A percentile compares a stretch with the other conserved stretches of the same genome.
Evolutionary conservation across 176 grass and related monocot species (phyloP).

Genomic region (Bothriochloa decipiens): DNA sequence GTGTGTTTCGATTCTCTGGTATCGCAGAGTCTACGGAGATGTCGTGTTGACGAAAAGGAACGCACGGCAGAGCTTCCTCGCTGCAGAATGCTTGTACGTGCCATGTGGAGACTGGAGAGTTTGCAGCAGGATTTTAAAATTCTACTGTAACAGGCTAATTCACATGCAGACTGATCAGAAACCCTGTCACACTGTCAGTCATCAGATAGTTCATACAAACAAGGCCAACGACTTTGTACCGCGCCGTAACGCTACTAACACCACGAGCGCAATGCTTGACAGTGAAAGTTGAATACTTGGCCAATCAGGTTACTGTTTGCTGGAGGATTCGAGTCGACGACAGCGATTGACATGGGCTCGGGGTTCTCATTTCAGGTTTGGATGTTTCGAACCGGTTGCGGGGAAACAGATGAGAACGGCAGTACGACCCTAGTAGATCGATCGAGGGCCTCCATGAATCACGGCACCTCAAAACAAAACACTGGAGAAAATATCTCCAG

Average conservation of each 20-base stretch:
- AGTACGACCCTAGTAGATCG: not conserved
- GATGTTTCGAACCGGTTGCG: not conserved
- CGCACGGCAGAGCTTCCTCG: not conserved
- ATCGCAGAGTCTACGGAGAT: not conserved
- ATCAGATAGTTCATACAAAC: not conserved
- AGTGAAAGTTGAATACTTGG: not conserved
- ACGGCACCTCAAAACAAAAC: not conserved
- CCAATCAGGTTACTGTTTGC: not conserved
- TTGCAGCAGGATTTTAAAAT: not conserved
- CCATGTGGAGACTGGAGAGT: not conserved
- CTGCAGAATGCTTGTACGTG: constrained; percentile 1
- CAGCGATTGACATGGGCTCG: not conserved
- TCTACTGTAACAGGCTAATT: not conserved
- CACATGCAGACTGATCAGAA: not conserved
- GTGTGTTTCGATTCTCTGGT: not conserved
- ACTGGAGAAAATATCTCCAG: constrained; percentile 11
- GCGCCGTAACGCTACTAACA: not conserved
- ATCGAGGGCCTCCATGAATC: not conserved
- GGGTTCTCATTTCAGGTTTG: not conserved
- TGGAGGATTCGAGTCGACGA: not conserved
- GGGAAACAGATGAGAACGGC: not conserved
- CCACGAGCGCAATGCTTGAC: not conserved
- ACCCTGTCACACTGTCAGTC: not conserved
- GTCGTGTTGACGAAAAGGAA: constrained; percentile 17
- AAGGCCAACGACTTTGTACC: not conserved